Base-by-base conservation (phyloP, 192 early-diverging fungal species). In the Backusella liffmaniae region DNA sequence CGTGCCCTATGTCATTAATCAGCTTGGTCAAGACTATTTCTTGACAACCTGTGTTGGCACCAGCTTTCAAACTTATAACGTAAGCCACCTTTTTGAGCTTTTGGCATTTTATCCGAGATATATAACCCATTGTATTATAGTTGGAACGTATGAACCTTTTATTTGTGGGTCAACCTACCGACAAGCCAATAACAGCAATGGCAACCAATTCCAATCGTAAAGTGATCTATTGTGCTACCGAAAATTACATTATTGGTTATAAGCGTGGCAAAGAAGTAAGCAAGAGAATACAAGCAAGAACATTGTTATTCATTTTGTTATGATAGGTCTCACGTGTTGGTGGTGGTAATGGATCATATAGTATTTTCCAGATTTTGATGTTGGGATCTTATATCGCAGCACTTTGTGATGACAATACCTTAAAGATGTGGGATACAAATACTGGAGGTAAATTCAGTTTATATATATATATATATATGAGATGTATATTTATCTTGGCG, bases 41-140 rank as follows among this genome's bases (percentile, higher is more conserved):
- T 80, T 97, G 36, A 97, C 96, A n/a, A 90, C 94, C 2, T 91
- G 92, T 41, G 90, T 98, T 37, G 97, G 96, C 9, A 85, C 89
- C 46, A 94, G 91, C 30, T 99, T 94, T 80, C 96, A 98, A 67
- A 90, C 96, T 4, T 98, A 94, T 77, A 91, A 95, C 80, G 93
- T 95, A 83, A 62, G 84, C 15, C 42, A 13, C 15, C 12, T 9
- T 1, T 44, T 44, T 39, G 37, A 39, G 10, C 23, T 30, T 10
- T 49, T 18, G 26, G 26, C 26, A 4, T 39, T 32, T 32, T 32
- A 32, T 3, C 1, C 6, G 23, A 44, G 67, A n/a, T 10, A 15
- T 3, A 42, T 42, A 42, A 42, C 41, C 13, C 13, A 42, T 42
- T 12, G 10, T 42, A 15, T 42, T 26, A 42, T 59, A 92, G 90